Conservation (phyloP, 2,329 filamentous ascomycete genomes). For the Aspergillus neotritici region DNA sequence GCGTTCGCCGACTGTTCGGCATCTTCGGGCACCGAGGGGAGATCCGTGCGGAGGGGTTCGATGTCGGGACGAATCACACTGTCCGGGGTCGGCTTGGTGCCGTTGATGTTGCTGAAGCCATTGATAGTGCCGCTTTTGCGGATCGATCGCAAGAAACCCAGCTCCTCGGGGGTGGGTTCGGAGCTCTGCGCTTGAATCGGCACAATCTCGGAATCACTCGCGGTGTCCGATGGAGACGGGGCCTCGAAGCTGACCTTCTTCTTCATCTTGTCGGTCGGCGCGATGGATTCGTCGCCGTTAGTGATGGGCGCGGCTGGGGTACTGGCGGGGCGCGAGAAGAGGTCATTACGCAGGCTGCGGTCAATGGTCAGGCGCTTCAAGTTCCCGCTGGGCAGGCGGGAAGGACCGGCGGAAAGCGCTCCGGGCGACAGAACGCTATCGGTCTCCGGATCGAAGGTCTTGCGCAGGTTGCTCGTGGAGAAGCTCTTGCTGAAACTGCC, state of each 20-base stretch:
- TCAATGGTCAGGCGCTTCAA: slow-evolving; percentile 94
- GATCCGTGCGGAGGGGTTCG: slow-evolving; percentile 67
- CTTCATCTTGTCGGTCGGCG: slow-evolving; percentile 40
- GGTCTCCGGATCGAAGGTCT: slow-evolving; percentile 67
- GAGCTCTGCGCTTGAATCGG: slow-evolving; percentile 46
- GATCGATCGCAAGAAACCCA: slow-evolving; percentile 55
- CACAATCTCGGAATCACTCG: slow-evolving; percentile 48
- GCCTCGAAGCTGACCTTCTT: slow-evolving; percentile 93
- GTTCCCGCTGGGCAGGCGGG: slow-evolving; percentile 61
- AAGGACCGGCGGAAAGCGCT: slow-evolving; percentile 67
- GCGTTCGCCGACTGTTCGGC: slow-evolving; percentile 34
- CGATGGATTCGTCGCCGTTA: slow-evolving; percentile 38
- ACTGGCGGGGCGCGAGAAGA: slow-evolving; percentile 46
- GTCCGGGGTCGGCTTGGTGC: slow-evolving; percentile 30
- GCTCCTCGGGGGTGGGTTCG: slow-evolving; percentile 54
- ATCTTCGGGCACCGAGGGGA: slow-evolving; percentile 69
- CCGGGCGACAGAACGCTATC: slow-evolving; percentile 82
- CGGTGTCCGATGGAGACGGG: slow-evolving; percentile 41
- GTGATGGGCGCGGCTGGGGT: slow-evolving; percentile 29
- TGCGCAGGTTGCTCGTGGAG: slow-evolving; percentile 78
- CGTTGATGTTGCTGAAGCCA: slow-evolving; percentile 37
- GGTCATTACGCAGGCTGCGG: slow-evolving; percentile 66
- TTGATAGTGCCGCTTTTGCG: slow-evolving; percentile 46
- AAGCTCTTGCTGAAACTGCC: slow-evolving; percentile 76
- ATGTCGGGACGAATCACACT: slow-evolving; percentile 51